Conservation (phyloP, 2,329 filamentous ascomycete genomes). For the Penicillium janthinellum region DNA sequence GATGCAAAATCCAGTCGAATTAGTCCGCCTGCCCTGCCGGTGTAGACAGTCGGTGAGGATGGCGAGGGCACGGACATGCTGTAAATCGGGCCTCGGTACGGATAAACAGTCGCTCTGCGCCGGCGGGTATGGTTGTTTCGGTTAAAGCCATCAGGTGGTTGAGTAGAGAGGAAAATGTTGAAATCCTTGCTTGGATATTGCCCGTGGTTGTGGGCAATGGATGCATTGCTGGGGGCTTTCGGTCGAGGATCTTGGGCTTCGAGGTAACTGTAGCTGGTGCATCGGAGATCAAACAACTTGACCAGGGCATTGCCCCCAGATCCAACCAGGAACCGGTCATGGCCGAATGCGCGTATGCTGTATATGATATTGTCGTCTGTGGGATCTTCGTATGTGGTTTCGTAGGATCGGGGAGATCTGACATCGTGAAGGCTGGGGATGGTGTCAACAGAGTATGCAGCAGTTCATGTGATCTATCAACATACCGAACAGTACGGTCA, state of each 20-base stretch:
- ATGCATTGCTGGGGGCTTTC: background rate
- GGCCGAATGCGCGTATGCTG: constrained; percentile 58
- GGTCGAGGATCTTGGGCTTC: constrained; percentile 23
- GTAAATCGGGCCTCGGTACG: constrained; percentile 50
- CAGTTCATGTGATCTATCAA: background rate
- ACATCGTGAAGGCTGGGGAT: constrained; percentile 59
- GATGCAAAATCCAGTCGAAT: constrained; percentile 48
- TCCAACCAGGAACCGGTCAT: constrained; percentile 60
- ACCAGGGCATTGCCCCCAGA: constrained; percentile 59
- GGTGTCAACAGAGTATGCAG: background rate
- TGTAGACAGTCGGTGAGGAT: constrained; percentile 49
- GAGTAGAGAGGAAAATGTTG: constrained; percentile 47
- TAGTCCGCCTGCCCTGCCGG: constrained; percentile 46
- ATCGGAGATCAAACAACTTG: constrained; percentile 64
- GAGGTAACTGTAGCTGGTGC: constrained; percentile 38
- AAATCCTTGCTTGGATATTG: constrained; percentile 37
- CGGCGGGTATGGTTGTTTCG: constrained; percentile 9
- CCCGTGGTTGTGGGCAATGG: constrained; percentile 1
- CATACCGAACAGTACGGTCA: constrained; percentile 54
- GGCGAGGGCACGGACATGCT: constrained; percentile 48
- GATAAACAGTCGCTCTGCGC: constrained; percentile 36
- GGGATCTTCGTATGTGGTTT: constrained; percentile 56
- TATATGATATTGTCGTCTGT: constrained; percentile 63
- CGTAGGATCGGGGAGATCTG: constrained; percentile 52
- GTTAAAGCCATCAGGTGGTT: constrained; percentile 17